Evolutionary conservation across 768 basidiomycete genomes (phyloP).

Genomic region (Leccinum longicurvipes): DNA sequence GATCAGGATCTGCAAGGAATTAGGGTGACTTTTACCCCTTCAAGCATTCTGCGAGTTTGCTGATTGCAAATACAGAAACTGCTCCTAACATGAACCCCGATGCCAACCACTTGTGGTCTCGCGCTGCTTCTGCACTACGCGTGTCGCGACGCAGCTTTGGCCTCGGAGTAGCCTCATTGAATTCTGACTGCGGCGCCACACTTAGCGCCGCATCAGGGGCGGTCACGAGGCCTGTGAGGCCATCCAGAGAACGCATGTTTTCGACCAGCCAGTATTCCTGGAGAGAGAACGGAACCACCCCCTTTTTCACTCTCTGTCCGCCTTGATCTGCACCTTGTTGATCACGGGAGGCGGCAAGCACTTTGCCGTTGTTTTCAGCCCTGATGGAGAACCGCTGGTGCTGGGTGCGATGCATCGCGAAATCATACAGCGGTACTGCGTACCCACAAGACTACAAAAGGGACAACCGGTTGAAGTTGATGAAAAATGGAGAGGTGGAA

Average conservation of each 20-base stretch:
- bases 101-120: slow-evolving; percentile 10
- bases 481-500: neutral
- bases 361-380: slow-evolving; percentile 42
- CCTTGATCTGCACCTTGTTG: neutral
- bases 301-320: neutral
- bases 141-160: slow-evolving; percentile 11
- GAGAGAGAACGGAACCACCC: slow-evolving; percentile 37
- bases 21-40: neutral
- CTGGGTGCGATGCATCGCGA: slow-evolving; percentile 52
- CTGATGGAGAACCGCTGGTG: slow-evolving; percentile 40
- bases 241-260: slow-evolving; percentile 57
- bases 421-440: slow-evolving; percentile 60
- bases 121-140: neutral
- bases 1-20: too few species aligned
- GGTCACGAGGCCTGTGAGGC: slow-evolving; percentile 47
- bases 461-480: too few species aligned
- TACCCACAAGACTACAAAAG: slow-evolving; percentile 59
- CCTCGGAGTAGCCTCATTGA: slow-evolving; percentile 13
- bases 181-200: slow-evolving; percentile 10
- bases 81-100: slow-evolving; percentile 22
- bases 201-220: slow-evolving; percentile 20
- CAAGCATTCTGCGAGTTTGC: neutral
- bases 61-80: neutral
- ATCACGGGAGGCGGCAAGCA: slow-evolving; percentile 3
- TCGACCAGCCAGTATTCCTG: slow-evolving; percentile 49